Evolutionary conservation across 108 stramenopile species (phyloP), one percentile per base, ranked within the genome.

Genomic region (Halocafeteria seosinensis): DNA sequence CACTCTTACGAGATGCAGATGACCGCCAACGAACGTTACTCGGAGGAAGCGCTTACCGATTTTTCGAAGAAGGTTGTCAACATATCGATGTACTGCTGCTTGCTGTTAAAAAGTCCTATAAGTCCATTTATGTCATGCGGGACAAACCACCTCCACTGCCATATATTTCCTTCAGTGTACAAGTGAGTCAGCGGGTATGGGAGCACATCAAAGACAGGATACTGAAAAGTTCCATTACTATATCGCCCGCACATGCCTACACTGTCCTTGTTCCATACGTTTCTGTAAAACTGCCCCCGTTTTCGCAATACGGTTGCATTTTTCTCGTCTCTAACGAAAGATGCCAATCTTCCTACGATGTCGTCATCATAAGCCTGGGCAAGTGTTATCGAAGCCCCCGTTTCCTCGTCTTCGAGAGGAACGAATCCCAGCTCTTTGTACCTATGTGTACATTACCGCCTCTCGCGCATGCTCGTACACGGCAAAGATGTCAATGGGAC

Each of bases 131-230:
- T 6, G 12, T 6, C 57, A 13, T n/a, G 21, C n/a, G 28, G 57
- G 4, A 59, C 62, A 24, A 63, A 69, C 26, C 23, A 69, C 13
- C 5, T 6, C 35, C 37, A 69, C 29, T 69, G 30, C 27, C 3
- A 38, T 8, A 51, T 63, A 63, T 69, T 63, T 8, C 68, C 68
- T 33, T 69, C 68, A 11, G 8, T 9, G 62, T 69, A 69, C 9
- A 17, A 13, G 1, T 30, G 34, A 21, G 29, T 5, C 29, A 60
- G 34, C 42, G 38, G 29, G 53, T 67, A 37, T 1, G 37, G 62
- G 50, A 33, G 27, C 25, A 34, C 61, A 8, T 12, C 27, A 9
- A 25, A 38, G 34, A 37, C 4, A 1, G 68, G 57, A 30, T 63
- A 69, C 24, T 9, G 1, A 13, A 62, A 50, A n/a, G 35, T 4